Evolutionary conservation across 306 rosid genomes (phyloP), one percentile per base, ranked within the genome.

Genomic region (Comarum palustre): DNA sequence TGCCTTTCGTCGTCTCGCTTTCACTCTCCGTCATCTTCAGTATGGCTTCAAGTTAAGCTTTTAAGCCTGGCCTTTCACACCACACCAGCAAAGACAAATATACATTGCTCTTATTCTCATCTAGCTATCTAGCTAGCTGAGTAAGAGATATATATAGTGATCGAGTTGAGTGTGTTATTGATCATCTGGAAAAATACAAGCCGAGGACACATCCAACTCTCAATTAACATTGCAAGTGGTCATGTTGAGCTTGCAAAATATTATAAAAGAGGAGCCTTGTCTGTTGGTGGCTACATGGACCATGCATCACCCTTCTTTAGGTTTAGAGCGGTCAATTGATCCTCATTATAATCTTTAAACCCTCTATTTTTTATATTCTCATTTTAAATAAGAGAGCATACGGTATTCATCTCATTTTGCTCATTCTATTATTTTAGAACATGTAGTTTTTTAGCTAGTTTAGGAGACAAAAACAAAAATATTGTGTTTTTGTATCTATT

Each of bases 1-100:
- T 39, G 5, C 48, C 48, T 4, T 80, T 80, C 76, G 80, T 70
- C 66, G 25, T 22, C 42, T 73, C 74, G 45, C 55, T 58, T 50
- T 69, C 50, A 3, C 27, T 17, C 7, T 19, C n/a, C n/a, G 15
- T 45, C 72, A 45, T 57, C 17, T 52, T 8, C 72, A 29, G 38
- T 7, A 67, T 68, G 74, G 22, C 55, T 61, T 15, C 15, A 47
- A 47, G 79, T 34, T 5, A 46, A 43, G 38, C 61, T 43, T 11
- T 42, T 42, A 9, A 42, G 46, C 36, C 5, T 60, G 36, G 29
- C 36, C 57, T 25, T 62, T 20, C 31, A 41, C 58, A 62, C 31
- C 71, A 61, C 47, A 2, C 24, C 25, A 27, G 27, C 72, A 52
- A 16, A 29, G 43, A 72, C 75, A 19, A 52, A 39, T 4, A 54